Evolutionary conservation across 148 eudicot species (phyloP).

Genomic region (Hydrangea macrophylla): DNA sequence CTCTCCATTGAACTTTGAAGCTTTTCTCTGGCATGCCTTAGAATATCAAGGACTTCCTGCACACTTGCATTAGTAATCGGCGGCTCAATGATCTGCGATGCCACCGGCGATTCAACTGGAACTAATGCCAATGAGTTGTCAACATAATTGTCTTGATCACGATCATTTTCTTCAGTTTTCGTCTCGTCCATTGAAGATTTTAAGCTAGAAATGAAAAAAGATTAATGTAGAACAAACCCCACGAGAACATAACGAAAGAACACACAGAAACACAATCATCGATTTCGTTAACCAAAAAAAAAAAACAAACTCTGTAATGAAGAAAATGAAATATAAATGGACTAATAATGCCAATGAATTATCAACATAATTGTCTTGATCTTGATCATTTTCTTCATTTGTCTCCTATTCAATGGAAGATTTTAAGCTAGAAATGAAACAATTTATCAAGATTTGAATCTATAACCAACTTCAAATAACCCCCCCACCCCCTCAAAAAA

Average conservation of each 20-base stretch:
- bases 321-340: too few relatives aligned
- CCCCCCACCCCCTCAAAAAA: too few relatives aligned
- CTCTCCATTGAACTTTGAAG: conserved; percentile 41
- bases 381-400: too few relatives aligned
- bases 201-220: not conserved
- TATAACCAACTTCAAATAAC: too few relatives aligned
- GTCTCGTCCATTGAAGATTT: conserved; percentile 14
- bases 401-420: too few relatives aligned
- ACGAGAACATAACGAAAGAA: not conserved
- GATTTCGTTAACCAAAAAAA: too few relatives aligned
- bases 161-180: conserved; percentile 8
- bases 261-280: not conserved
- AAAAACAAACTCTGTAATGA: too few relatives aligned
- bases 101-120: conserved; percentile 24
- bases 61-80: conserved; percentile 33
- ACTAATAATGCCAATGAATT: too few relatives aligned
- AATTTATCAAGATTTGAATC: too few relatives aligned
- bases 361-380: too few relatives aligned
- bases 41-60: conserved; percentile 46
- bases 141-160: conserved; percentile 16
- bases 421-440: too few relatives aligned
- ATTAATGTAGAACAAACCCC: not conserved
- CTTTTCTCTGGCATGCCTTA: conserved; percentile 43
- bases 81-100: conserved; percentile 21
- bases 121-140: conserved; percentile 61